Conservation (phyloP, 2,329 filamentous ascomycete genomes). For the Cercospora canescens region DNA sequence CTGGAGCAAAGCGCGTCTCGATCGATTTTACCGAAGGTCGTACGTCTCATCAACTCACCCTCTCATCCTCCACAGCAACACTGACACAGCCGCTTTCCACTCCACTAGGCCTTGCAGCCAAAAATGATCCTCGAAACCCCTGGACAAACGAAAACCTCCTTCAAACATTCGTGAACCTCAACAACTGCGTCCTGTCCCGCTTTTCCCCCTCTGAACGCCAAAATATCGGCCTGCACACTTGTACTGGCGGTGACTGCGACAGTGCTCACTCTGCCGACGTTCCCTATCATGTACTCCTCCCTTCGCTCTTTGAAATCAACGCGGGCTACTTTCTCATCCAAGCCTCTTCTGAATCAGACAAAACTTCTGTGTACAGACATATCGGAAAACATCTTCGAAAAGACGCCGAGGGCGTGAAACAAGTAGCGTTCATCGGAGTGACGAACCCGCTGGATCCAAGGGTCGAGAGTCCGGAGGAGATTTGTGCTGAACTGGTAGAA, state of each 20-base stretch:
- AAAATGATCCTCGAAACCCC: not conserved
- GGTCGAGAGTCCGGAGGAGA: not conserved
- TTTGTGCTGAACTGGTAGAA: not conserved
- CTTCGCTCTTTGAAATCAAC: not conserved
- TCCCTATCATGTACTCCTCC: not conserved
- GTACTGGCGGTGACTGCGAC: not conserved
- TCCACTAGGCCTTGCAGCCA: not conserved
- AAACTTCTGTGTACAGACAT: not conserved
- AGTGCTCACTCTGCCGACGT: not conserved
- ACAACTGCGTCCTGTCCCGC: not conserved
- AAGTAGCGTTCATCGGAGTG: not conserved
- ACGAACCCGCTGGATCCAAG: not conserved
- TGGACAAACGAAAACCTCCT: not conserved
- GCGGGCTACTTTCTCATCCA: not conserved
- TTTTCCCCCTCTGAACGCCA: not conserved
- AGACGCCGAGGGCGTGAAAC: not conserved
- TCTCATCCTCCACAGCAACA: not conserved
- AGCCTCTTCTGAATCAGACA: not conserved
- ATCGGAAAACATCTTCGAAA: not conserved
- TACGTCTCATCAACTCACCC: not conserved
- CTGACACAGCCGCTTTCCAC: not conserved
- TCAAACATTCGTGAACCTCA: not conserved
- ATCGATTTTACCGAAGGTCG: not conserved
- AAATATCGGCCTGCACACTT: not conserved
- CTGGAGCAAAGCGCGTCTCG: not conserved